Base-by-base conservation (phyloP, 768 basidiomycete species). In the Mycena galopus region DNA sequence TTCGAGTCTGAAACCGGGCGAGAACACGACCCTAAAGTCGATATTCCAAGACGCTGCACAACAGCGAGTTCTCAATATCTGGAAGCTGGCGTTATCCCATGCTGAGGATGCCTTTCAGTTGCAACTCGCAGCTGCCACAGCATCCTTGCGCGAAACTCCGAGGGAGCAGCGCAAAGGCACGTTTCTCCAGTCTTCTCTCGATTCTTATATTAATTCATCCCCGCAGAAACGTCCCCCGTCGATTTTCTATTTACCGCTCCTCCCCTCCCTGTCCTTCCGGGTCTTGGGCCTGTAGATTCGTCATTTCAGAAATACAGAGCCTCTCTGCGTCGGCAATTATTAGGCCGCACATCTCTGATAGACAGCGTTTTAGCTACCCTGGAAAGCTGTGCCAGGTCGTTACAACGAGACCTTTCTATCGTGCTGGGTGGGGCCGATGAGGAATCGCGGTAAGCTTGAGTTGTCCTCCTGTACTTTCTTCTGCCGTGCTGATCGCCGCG, bases 271-370 rank as follows among this genome's bases (percentile, higher is more conserved):
- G 80, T 87, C 4, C 76, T 85, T 21, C 83, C 81, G 21, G 80
- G 80, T 60, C 73, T 80, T 53, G 85, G 82, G 55, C 77, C 80
- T 67, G 80, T 80, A 19, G 84, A 88, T 69, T 79, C 82, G 21
- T 83, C 89, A 2, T 91, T 95, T 76, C 86, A 87, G 51, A 88
- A 86, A 76, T 95, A 94, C 77, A 90, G 88, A 73, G 74, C 81
- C n/a, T 80, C 87, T 4, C 77, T 96, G 39, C 89, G 86, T 66
- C 87, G 87, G 53, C 93, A 92, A 72, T 82, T 95, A n/a, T 75
- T 86, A 25, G 90, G 91, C 23, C 89, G 94, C 44, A 92, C 92
- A 14, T 84, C 89, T 1, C 79, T 89, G 51, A 81, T 95, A 30
- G 86, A 94, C 68, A 82, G 85, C 25, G 86, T 93, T 16, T 78